Evolutionary conservation across 2,329 filamentous ascomycete genomes (phyloP).

Genomic region (Colletotrichum tofieldiae): DNA sequence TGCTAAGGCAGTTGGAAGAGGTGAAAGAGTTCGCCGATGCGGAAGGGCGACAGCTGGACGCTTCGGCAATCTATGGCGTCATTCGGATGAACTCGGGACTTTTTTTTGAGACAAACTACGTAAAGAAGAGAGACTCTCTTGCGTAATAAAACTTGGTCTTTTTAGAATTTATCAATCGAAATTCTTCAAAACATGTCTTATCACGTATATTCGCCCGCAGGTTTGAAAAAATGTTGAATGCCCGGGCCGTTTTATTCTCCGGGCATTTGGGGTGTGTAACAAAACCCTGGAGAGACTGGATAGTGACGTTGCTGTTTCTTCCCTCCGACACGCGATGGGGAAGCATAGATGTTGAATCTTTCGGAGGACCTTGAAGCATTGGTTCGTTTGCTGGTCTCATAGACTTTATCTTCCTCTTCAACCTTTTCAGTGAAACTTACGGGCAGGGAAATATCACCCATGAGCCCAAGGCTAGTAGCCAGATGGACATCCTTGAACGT

Average conservation of each 20-base stretch:
- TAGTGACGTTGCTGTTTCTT: too few relatives aligned
- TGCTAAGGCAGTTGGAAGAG: not conserved
- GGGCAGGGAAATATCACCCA: not conserved
- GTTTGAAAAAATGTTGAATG: too few relatives aligned
- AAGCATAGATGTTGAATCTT: too few relatives aligned
- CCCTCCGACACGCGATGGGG: too few relatives aligned
- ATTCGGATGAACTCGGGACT: not conserved
- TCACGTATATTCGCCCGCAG: too few relatives aligned
- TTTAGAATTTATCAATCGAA: too few relatives aligned
- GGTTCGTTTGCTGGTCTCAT: not conserved
- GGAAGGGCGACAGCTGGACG: not conserved
- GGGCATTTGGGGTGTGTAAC: too few relatives aligned
- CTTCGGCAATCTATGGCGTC: not conserved
- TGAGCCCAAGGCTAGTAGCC: not conserved
- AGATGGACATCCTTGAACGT: not conserved
- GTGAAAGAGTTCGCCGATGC: too few relatives aligned
- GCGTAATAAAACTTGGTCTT: not conserved
- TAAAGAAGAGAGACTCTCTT: not conserved
- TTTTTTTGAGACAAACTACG: not conserved
- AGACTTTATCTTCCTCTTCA: not conserved
- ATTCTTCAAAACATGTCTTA: too few relatives aligned
- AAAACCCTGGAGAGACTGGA: too few relatives aligned
- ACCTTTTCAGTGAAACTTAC: not conserved
- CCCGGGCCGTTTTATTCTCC: too few relatives aligned
- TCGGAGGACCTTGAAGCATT: not conserved